A percentile compares a stretch with the other conserved stretches of the same genome.
Evolutionary conservation across 345 rosid genomes (phyloP).

Genomic region (Hibiscus mutabilis): DNA sequence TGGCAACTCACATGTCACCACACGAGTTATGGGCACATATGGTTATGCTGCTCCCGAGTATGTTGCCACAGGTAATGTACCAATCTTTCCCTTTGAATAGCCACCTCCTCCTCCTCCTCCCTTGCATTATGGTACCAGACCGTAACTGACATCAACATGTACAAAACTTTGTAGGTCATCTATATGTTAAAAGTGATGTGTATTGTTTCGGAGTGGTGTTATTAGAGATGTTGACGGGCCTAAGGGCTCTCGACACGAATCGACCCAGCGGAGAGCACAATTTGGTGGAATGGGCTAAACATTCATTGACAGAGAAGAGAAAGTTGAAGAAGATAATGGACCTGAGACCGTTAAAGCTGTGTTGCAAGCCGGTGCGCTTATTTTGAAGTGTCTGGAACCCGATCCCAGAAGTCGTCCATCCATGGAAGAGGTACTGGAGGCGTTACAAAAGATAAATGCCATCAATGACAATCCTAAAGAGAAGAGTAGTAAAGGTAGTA

Average conservation of each 20-base stretch:
- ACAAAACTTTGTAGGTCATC: conserved; percentile 43
- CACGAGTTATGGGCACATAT: conserved; percentile 64
- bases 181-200: conserved; percentile 78
- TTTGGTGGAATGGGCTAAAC: conserved; percentile 59
- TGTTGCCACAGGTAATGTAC: conserved; percentile 54
- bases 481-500: conserved; percentile 11
- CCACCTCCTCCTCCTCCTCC: no score
- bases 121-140: no score
- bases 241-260: conserved; percentile 47
- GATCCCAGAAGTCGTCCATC: conserved; percentile 70
- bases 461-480: conserved; percentile 30
- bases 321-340: conserved; percentile 67
- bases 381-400: conserved; percentile 41
- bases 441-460: conserved; percentile 28
- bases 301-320: conserved; percentile 33
- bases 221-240: conserved; percentile 67
- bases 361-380: conserved; percentile 36
- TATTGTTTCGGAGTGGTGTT: conserved; percentile 83
- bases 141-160: neutral
- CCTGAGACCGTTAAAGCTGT: conserved; percentile 42
- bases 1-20: conserved; percentile 66
- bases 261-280: conserved; percentile 39
- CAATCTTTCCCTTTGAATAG: neutral
- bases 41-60: conserved; percentile 94
- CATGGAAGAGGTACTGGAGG: conserved; percentile 53